These are phyloP conservation scores for Tephrocybe sp. DNA, from an alignment of 768 basidiomycete species.

Conservation along the genomic window DNA sequence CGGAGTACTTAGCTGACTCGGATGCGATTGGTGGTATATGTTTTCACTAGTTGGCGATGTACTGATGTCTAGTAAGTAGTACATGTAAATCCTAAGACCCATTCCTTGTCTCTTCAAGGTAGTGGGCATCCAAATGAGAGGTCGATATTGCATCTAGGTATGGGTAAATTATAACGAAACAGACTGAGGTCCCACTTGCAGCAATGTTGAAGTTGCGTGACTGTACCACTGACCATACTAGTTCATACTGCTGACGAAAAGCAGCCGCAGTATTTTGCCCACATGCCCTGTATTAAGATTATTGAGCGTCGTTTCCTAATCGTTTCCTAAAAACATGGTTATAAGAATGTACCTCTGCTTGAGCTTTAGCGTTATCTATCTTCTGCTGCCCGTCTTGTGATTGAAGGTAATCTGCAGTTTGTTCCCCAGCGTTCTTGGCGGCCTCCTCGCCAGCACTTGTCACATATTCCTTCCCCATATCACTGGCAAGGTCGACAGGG, in stretches of 20 bases:
- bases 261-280: conserved; percentile 26
- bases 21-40: too few species aligned
- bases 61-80: too few species aligned
- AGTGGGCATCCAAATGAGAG: too few species aligned
- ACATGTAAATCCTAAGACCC: background rate
- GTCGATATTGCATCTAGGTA: too few species aligned
- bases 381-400: conserved; percentile 18
- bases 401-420: conserved; percentile 23
- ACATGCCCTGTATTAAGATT: conserved; percentile 17
- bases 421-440: conserved; percentile 11
- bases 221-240: too few species aligned
- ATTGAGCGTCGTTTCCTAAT: background rate
- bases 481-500: conserved; percentile 10
- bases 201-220: too few species aligned
- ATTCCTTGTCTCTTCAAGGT: background rate
- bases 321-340: background rate
- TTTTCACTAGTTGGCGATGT: too few species aligned
- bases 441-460: conserved; percentile 23
- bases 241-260: conserved; percentile 12
- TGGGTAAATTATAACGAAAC: too few species aligned
- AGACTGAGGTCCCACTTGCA: too few species aligned
- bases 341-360: conserved; percentile 20
- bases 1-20: too few species aligned
- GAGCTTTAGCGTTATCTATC: conserved; percentile 24
- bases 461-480: conserved; percentile 17